Conservation (phyloP, 108 stramenopile species). For the Nitzschia sp. region DNA sequence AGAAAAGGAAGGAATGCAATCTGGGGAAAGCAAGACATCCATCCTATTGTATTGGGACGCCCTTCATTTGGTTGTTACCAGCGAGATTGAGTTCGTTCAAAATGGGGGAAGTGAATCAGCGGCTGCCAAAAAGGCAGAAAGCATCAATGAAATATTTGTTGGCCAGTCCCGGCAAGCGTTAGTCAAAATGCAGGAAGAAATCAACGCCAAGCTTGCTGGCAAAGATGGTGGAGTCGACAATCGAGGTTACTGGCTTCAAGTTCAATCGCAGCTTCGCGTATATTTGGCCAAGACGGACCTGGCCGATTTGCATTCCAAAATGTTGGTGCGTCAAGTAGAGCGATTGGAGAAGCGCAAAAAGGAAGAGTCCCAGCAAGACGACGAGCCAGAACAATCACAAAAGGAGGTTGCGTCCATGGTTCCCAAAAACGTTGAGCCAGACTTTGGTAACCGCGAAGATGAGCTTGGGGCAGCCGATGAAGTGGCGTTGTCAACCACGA, state of each 20-base stretch:
- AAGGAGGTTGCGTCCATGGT: slow-evolving; percentile 36
- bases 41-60: slow-evolving; percentile 85
- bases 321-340: slow-evolving; percentile 91
- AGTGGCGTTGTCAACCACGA: slow-evolving; percentile 41
- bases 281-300: slow-evolving; percentile 82
- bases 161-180: slow-evolving; percentile 72
- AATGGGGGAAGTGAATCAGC: slow-evolving; percentile 64
- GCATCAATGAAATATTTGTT: slow-evolving; percentile 82
- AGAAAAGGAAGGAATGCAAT: slow-evolving; percentile 64
- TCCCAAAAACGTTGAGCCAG: slow-evolving; percentile 58
- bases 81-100: slow-evolving; percentile 75
- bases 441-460: slow-evolving; percentile 87
- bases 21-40: slow-evolving; percentile 22
- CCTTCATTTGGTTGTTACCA: slow-evolving; percentile 55
- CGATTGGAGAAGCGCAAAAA: slow-evolving; percentile 70
- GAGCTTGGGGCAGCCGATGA: slow-evolving; percentile 80
- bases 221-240: slow-evolving; percentile 56
- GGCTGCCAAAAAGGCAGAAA: slow-evolving; percentile 65
- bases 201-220: slow-evolving; percentile 60
- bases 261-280: slow-evolving; percentile 76
- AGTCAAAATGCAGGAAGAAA: slow-evolving; percentile 81
- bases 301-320: slow-evolving; percentile 85
- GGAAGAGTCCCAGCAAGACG: slow-evolving; percentile 32
- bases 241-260: slow-evolving; percentile 84
- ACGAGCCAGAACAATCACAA: slow-evolving; percentile 6